phyloP scores from a whole-genome alignment of 148 eudicot species.

The Heliamphora exappendiculata region DNA sequence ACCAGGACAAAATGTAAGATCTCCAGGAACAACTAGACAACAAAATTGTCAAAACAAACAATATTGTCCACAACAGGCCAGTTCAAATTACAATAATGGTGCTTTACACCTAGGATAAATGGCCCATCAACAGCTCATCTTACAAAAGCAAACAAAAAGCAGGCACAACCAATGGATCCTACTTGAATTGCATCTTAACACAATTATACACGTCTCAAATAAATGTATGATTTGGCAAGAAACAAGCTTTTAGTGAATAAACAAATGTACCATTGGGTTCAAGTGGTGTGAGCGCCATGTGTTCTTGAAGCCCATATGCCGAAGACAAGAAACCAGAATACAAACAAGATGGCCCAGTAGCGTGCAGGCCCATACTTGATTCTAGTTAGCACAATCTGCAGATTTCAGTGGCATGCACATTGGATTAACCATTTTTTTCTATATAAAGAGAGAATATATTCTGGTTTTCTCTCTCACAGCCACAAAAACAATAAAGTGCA shows the following conservation, averaged over 20 bases:
- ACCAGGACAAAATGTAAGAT: too few species aligned
- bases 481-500: background rate
- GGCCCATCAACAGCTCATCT: background rate
- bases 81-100: too few species aligned
- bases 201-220: background rate
- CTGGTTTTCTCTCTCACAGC: background rate
- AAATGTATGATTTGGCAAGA: background rate
- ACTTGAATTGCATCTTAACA: background rate
- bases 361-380: constrained; percentile 84
- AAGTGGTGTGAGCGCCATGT: constrained; percentile 59
- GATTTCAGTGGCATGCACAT: background rate
- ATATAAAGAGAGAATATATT: background rate
- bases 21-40: too few species aligned
- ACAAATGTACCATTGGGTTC: constrained; percentile 12
- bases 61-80: too few species aligned
- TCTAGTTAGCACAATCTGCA: constrained; percentile 78
- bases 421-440: background rate
- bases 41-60: too few species aligned
- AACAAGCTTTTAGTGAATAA: too few species aligned
- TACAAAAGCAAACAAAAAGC: background rate
- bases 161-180: background rate
- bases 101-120: too few species aligned
- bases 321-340: constrained; percentile 92
- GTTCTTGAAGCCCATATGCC: constrained; percentile 91
- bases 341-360: constrained; percentile 82